Evolutionary conservation across 768 basidiomycete genomes (phyloP).

Genomic region (Naematelia aurantialba): DNA sequence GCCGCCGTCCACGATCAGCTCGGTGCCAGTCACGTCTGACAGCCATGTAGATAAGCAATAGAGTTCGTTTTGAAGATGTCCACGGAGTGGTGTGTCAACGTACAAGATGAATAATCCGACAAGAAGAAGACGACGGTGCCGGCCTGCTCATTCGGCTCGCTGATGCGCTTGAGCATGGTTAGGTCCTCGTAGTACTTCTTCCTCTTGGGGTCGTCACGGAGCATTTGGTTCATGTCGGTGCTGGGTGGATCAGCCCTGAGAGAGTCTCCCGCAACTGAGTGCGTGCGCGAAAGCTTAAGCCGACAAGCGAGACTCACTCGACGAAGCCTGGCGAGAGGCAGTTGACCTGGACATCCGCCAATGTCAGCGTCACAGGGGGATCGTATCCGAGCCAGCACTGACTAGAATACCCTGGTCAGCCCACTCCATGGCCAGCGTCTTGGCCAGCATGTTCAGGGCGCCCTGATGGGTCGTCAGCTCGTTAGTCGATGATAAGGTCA

Average conservation of each 20-base stretch:
- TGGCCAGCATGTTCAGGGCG: slow-evolving; percentile 38
- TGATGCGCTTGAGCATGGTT: slow-evolving; percentile 27
- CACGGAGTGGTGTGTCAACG: slow-evolving; percentile 5
- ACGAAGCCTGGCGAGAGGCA: slow-evolving; percentile 34
- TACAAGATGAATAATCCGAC: slow-evolving; percentile 41
- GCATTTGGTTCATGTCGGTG: slow-evolving; percentile 42
- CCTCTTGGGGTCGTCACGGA: slow-evolving; percentile 23
- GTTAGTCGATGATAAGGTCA: not conserved
- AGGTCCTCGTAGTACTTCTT: slow-evolving; percentile 14
- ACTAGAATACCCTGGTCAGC: slow-evolving; percentile 36
- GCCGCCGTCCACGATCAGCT: slow-evolving; percentile 42
- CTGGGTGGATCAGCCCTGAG: not conserved
- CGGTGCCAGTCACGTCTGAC: slow-evolving; percentile 38
- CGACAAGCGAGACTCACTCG: slow-evolving; percentile 20
- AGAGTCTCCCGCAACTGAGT: not conserved
- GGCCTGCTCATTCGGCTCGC: slow-evolving; percentile 40
- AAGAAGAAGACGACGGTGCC: slow-evolving; percentile 41
- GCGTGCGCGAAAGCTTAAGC: not conserved
- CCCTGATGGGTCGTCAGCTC: slow-evolving; percentile 17
- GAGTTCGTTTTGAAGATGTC: not conserved
- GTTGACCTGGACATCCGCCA: slow-evolving; percentile 18
- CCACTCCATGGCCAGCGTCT: slow-evolving; percentile 46
- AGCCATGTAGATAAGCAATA: not conserved
- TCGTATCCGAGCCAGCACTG: too few relatives aligned
- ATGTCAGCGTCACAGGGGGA: too few relatives aligned